These are phyloP conservation scores for Crassisporium funariophilum DNA, from an alignment of 768 basidiomycete species.

Conservation along the genomic window DNA sequence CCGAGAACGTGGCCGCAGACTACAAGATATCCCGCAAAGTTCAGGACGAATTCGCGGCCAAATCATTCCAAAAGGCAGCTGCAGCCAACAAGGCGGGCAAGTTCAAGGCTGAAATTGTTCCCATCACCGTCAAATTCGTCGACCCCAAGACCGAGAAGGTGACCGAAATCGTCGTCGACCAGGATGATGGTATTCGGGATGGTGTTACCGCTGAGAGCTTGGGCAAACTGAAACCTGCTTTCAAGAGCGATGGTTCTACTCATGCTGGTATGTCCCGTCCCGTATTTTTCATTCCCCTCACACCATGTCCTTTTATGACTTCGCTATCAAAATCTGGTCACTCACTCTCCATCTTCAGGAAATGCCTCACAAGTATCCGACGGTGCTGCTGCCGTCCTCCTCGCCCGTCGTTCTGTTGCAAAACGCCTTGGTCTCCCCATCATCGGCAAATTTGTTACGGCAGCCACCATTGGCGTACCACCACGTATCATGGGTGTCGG, in stretches of 20 bases:
- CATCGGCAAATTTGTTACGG: constrained; percentile 80
- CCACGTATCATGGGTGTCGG: constrained; percentile 92
- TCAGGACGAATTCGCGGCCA: constrained; percentile 87
- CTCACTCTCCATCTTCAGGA: constrained; percentile 34
- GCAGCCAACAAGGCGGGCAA: constrained; percentile 78
- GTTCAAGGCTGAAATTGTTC: constrained; percentile 84
- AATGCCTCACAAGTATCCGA: constrained; percentile 92
- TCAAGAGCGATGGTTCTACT: constrained; percentile 72
- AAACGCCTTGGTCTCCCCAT: constrained; percentile 84
- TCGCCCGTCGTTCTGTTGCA: constrained; percentile 78
- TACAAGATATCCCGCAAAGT: constrained; percentile 69
- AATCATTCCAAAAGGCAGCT: constrained; percentile 84
- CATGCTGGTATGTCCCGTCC: constrained; percentile 55
- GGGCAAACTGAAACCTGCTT: constrained; percentile 84
- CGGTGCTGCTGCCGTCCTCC: constrained; percentile 88
- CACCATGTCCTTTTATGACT: neutral
- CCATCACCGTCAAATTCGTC: constrained; percentile 66
- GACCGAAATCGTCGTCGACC: constrained; percentile 67
- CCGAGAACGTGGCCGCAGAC: constrained; percentile 87
- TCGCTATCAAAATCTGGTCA: neutral
- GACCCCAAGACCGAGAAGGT: constrained; percentile 77
- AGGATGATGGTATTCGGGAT: constrained; percentile 85
- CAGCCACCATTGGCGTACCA: constrained; percentile 75
- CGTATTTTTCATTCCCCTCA: neutral
- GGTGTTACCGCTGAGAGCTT: constrained; percentile 82